Base-by-base conservation (phyloP, 768 basidiomycete species). In the Lentinula aciculospora region DNA sequence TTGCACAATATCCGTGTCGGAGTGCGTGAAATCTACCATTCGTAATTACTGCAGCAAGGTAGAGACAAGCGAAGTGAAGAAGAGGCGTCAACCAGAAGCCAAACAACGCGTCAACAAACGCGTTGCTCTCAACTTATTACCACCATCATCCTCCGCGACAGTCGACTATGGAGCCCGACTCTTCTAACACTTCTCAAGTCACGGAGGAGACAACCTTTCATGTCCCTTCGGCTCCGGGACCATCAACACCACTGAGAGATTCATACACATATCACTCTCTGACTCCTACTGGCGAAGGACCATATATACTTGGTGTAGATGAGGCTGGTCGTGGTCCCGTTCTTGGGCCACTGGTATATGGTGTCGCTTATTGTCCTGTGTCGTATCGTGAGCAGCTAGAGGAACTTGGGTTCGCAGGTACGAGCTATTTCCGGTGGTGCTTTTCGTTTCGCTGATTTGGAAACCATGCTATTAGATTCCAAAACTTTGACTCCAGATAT, bases 261-360 rank as follows among this genome's bases (percentile, higher is more conserved):
- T 91, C 92, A 0, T 93, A 93, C 66, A 86, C 89, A 0, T 84
- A 89, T 66, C 88, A 92, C 67, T 89, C 89, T 0, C 78, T 84
- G 1, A 80, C 69, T 0, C 91, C 92, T 2, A 86, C 85, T 0
- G 80, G 84, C 0, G 57, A 70, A 1, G 92, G 92, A 0, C 88
- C 89, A 0, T 97, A 95, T 74, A 92, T 98, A 49, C 86, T 99
- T 50, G 97, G 97, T 23, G 94, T 99, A n/a, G 97, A 99, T 70
- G 97, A 99, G 69, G 97, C 97, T 0, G 97, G 97, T 0, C 80
- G 97, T 56, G 97, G 97, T 0, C 97, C 96, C 21, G 96, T 96
- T 1, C 76, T 99, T 0, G 96, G 95, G 1, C 97, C 97, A 0
- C 81, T 98, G 59, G 97, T 99, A 0, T 98, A 99, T 66, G 96